Evolutionary conservation across 148 eudicot species (phyloP).

Genomic region (Camellia lanceoleosa): DNA sequence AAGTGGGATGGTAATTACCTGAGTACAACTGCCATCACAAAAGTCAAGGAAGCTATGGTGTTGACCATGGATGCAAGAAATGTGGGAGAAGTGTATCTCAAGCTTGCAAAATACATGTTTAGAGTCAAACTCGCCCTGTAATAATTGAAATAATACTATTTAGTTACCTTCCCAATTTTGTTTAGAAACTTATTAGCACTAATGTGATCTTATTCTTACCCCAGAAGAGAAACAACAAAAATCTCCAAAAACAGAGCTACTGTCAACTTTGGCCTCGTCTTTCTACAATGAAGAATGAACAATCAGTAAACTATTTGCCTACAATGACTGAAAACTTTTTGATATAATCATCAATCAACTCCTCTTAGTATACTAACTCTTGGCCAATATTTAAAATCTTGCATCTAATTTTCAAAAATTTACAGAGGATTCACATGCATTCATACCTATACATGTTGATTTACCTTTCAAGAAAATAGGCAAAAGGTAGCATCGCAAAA

Average conservation of each 20-base stretch:
- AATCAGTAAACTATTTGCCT: not conserved
- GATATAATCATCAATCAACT: not conserved
- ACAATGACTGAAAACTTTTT: not conserved
- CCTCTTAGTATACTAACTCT: too few species aligned
- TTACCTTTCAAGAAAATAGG: constrained; percentile 80
- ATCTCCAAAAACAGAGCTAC: constrained; percentile 54
- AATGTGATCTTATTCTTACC: constrained; percentile 54
- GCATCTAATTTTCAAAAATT: not conserved
- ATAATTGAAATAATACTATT: not conserved
- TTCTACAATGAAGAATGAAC: constrained; percentile 41
- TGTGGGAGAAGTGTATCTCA: constrained; percentile 71
- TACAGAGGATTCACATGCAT: too few species aligned
- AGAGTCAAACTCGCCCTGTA: constrained; percentile 73
- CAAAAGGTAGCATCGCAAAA: constrained; percentile 58
- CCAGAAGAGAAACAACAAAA: constrained; percentile 64
- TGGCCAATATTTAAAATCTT: too few species aligned
- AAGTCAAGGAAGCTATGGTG: constrained; percentile 68
- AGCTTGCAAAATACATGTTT: constrained; percentile 77
- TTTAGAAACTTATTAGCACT: not conserved
- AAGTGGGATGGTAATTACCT: constrained; percentile 32
- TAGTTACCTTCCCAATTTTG: not conserved
- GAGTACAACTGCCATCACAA: constrained; percentile 60
- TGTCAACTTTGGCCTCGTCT: constrained; percentile 67
- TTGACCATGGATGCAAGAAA: constrained; percentile 69
- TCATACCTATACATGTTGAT: not conserved